These are phyloP conservation scores for Nannochloropsis gaditana DNA, from an alignment of 108 stramenopile genomes.

Conservation along the genomic window DNA sequence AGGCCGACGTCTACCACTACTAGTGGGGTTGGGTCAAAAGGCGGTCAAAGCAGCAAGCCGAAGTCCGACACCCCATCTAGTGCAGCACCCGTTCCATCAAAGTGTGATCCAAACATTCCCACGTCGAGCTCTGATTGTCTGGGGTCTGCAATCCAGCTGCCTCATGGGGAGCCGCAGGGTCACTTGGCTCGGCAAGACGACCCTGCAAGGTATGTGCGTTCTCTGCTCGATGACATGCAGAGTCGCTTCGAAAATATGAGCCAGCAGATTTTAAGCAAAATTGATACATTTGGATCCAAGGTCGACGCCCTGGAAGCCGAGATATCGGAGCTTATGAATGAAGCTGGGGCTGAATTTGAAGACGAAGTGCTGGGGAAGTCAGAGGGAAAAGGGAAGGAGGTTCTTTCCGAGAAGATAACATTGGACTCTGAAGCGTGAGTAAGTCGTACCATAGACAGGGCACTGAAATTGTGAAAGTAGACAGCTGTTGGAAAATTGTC, in stretches of 20 bases:
- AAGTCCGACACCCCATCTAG: no score
- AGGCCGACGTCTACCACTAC: no score
- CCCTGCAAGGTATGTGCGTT: background rate
- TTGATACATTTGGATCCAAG: conserved; percentile 6
- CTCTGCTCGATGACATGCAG: conserved; percentile 12
- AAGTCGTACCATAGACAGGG: no score
- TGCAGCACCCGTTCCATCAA: no score
- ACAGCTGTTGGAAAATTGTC: no score
- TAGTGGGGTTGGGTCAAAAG: no score
- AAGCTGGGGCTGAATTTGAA: background rate
- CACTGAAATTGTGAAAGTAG: no score
- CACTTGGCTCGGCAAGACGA: background rate
- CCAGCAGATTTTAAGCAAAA: background rate
- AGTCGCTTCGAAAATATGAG: background rate
- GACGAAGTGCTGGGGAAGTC: background rate
- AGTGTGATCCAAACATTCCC: no score
- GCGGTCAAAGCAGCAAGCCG: no score
- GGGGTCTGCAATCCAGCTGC: no score
- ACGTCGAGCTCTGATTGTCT: no score
- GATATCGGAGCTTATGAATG: background rate
- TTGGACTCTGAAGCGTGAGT: background rate
- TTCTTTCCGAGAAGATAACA: background rate
- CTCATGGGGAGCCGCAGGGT: background rate
- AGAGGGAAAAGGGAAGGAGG: background rate
- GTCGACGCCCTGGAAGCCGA: background rate